Percentiles rank a stretch among this genome's conserved stretches.
These are phyloP conservation scores for Colletotrichum graminicola DNA, from an alignment of 2,329 filamentous ascomycete species.

Conservation along the genomic window DNA sequence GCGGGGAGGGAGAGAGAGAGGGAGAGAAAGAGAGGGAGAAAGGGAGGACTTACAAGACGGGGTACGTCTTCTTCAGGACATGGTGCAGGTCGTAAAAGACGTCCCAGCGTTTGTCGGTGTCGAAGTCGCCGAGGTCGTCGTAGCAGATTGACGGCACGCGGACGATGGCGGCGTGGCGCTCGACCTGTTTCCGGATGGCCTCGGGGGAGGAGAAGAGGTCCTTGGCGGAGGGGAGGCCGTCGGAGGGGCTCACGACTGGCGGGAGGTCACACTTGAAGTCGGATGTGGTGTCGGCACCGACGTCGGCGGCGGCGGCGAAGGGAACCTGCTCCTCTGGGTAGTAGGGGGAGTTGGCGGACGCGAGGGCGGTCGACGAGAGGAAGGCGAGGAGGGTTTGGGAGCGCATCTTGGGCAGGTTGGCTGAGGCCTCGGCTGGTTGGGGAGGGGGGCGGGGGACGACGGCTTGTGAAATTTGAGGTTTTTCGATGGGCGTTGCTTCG, in stretches of 20 bases:
- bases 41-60: slow-evolving; percentile 55
- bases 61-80: slow-evolving; percentile 63
- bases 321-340: neutral
- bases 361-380: neutral
- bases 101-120: slow-evolving; percentile 67
- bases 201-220: slow-evolving; percentile 51
- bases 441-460: neutral
- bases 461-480: neutral
- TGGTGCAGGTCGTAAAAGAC: slow-evolving; percentile 64
- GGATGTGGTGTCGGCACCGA: neutral
- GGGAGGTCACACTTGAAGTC: slow-evolving; percentile 52
- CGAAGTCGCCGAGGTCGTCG: slow-evolving; percentile 67
- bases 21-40: slow-evolving; percentile 10
- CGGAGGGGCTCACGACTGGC: slow-evolving; percentile 50
- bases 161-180: slow-evolving; percentile 66
- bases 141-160: slow-evolving; percentile 67
- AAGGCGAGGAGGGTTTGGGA: slow-evolving; percentile 14
- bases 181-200: slow-evolving; percentile 56
- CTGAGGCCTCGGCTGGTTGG: neutral
- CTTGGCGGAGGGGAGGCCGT: slow-evolving; percentile 50
- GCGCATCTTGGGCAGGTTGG: slow-evolving; percentile 17
- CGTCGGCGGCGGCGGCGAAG: neutral
- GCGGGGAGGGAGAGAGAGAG: neutral
- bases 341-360: slow-evolving; percentile 6
- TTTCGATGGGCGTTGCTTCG: neutral